phyloP scores from a whole-genome alignment of 257 asterid species.

The Galeopsis tetrahit region DNA sequence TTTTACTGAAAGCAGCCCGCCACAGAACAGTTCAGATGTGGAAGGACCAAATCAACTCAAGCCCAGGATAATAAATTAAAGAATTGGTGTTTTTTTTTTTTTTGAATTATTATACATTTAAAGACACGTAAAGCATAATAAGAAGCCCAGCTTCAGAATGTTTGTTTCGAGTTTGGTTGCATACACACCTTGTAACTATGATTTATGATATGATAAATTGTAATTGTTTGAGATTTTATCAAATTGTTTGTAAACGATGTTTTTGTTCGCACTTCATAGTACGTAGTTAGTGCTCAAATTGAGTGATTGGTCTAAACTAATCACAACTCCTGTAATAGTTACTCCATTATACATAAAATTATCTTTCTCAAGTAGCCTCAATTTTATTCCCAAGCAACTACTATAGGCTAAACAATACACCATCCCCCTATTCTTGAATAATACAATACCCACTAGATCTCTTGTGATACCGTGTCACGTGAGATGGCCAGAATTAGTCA shows the following conservation, averaged over 20 bases:
- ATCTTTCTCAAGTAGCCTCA: too few relatives aligned
- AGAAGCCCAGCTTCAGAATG: constrained; percentile 38
- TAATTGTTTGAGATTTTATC: background rate
- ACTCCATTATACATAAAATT: too few relatives aligned
- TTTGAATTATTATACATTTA: constrained; percentile 19
- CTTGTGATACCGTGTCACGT: too few relatives aligned
- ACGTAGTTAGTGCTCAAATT: background rate
- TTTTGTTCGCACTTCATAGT: background rate
- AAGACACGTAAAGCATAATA: constrained; percentile 27
- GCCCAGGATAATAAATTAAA: constrained; percentile 25
- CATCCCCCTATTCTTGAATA: too few relatives aligned
- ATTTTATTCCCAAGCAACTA: too few relatives aligned
- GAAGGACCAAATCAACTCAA: background rate
- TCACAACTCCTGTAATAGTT: too few relatives aligned
- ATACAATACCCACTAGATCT: too few relatives aligned
- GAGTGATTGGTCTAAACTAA: background rate
- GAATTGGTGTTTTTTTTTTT: background rate
- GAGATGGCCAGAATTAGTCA: too few relatives aligned
- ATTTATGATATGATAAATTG: constrained; percentile 23
- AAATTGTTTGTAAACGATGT: background rate
- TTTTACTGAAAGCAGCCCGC: constrained; percentile 86
- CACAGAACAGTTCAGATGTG: constrained; percentile 17
- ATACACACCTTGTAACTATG: constrained; percentile 36
- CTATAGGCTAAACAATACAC: too few relatives aligned
- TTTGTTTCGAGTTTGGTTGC: constrained; percentile 12